phyloP scores from a whole-genome alignment of 2,329 filamentous ascomycete species.

The Nigrograna mackinnonii region DNA sequence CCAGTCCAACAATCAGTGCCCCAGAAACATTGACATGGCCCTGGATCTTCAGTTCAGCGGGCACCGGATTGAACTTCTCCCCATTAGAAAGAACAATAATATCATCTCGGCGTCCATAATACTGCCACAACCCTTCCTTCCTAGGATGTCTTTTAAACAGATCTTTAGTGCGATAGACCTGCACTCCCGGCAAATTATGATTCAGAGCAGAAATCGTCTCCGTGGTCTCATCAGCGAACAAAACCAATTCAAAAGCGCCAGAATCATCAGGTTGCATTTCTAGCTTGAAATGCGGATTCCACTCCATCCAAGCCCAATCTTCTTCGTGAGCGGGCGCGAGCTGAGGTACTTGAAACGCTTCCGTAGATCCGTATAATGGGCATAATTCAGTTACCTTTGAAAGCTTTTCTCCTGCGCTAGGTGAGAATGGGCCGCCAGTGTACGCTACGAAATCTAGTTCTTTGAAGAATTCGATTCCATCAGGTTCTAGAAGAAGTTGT shows the following conservation, averaged over 20 bases:
- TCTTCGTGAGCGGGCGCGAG: constrained; percentile 8
- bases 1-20: constrained; percentile 3
- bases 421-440: constrained; percentile 14
- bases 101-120: constrained; percentile 38
- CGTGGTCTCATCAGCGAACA: constrained; percentile 10
- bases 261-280: constrained; percentile 14
- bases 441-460: constrained; percentile 15
- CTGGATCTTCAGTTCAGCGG: constrained; percentile 18
- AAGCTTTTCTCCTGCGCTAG: constrained; percentile 8
- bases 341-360: constrained; percentile 16
- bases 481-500: constrained; percentile 10
- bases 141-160: constrained; percentile 14
- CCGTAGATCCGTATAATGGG: constrained; percentile 16
- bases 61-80: constrained; percentile 30
- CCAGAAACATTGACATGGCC: constrained; percentile 3
- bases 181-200: constrained; percentile 10
- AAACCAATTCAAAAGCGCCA: constrained; percentile 11
- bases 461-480: constrained; percentile 16
- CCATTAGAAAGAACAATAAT: constrained; percentile 32
- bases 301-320: constrained; percentile 19
- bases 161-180: constrained; percentile 15
- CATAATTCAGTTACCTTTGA: constrained; percentile 14
- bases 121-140: constrained; percentile 21
- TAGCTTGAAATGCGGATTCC: constrained; percentile 13
- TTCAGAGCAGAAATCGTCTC: constrained; percentile 12